Conservation (phyloP, 2,329 filamentous ascomycete species). For the Cadophora malorum region DNA sequence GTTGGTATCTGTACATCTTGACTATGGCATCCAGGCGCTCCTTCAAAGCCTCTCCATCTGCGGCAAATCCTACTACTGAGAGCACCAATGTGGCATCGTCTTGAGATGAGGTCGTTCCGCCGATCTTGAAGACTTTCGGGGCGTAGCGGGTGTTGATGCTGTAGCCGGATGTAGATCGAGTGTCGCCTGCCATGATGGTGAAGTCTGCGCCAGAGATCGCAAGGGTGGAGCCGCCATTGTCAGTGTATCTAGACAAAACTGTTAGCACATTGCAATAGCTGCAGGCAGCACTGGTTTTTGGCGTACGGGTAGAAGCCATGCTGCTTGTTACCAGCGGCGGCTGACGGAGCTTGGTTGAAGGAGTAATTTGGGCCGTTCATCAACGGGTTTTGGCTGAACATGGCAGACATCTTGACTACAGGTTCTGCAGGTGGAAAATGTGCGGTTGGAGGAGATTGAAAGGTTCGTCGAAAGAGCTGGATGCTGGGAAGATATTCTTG, state of each 20-base stretch:
- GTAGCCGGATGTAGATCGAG: constrained; percentile 93
- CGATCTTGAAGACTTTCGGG: constrained; percentile 97
- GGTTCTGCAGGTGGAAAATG: constrained; percentile 20
- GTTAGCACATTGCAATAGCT: constrained; percentile 26
- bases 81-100: constrained; percentile 86
- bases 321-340: constrained; percentile 62
- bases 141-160: constrained; percentile 97
- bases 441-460: constrained; percentile 4
- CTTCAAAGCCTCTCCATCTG: constrained; percentile 91
- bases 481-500: constrained; percentile 11
- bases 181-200: constrained; percentile 96
- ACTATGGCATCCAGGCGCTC: constrained; percentile 93
- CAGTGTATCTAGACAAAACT: constrained; percentile 77
- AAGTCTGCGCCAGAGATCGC: constrained; percentile 95
- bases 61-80: constrained; percentile 94
- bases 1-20: constrained; percentile 99
- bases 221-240: constrained; percentile 96
- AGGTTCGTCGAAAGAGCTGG: constrained; percentile 18
- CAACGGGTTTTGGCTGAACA: constrained; percentile 74
- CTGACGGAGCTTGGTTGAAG: constrained; percentile 65
- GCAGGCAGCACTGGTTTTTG: no score
- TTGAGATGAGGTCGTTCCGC: constrained; percentile 85
- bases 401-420: constrained; percentile 60
- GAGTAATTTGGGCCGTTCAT: constrained; percentile 75
- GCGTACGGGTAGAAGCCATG: constrained; percentile 95